A percentile compares a stretch with the other conserved stretches of the same genome.
Evolutionary conservation across 1,139 yeast genomes (phyloP).

Genomic region (Hansenula lynferdii): DNA sequence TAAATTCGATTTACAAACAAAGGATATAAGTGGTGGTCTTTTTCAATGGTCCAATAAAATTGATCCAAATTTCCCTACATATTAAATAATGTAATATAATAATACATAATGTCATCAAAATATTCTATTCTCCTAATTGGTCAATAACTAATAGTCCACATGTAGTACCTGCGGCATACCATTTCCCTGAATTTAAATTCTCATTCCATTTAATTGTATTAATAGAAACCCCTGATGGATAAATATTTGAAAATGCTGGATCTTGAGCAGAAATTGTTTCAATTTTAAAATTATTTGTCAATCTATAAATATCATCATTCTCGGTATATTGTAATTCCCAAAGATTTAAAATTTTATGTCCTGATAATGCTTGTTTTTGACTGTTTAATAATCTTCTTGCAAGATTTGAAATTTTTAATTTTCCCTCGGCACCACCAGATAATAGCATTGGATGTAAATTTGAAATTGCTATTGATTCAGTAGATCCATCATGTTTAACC

Average conservation of each 20-base stretch:
- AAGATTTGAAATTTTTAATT: slow-evolving; percentile 35
- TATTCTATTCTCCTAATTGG: too few species aligned
- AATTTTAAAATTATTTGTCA: slow-evolving; percentile 29
- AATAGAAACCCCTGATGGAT: slow-evolving; percentile 50
- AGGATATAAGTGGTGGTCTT: slow-evolving; percentile 78
- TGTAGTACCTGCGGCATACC: slow-evolving; percentile 61
- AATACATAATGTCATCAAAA: too few species aligned
- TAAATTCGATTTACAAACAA: slow-evolving; percentile 39
- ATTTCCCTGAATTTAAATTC: slow-evolving; percentile 41
- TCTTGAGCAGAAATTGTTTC: slow-evolving; percentile 24
- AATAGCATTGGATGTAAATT: slow-evolving; percentile 55
- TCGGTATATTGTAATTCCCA: slow-evolving; percentile 37
- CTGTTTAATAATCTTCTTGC: slow-evolving; percentile 37
- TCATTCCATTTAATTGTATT: slow-evolving; percentile 64
- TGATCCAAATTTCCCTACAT: slow-evolving; percentile 62
- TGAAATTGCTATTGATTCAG: slow-evolving; percentile 36
- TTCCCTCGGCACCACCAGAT: slow-evolving; percentile 63
- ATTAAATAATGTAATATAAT: slow-evolving; percentile 41
- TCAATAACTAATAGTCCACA: slow-evolving; percentile 58
- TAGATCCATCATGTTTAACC: slow-evolving; percentile 33
- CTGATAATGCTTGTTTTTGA: slow-evolving; percentile 29
- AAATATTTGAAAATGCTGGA: slow-evolving; percentile 28
- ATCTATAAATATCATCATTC: slow-evolving; percentile 29
- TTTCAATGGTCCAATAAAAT: slow-evolving; percentile 61
- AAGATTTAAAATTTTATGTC: slow-evolving; percentile 27